Conservation (phyloP, 2,329 filamentous ascomycete genomes). For the Onygenales sp. region DNA sequence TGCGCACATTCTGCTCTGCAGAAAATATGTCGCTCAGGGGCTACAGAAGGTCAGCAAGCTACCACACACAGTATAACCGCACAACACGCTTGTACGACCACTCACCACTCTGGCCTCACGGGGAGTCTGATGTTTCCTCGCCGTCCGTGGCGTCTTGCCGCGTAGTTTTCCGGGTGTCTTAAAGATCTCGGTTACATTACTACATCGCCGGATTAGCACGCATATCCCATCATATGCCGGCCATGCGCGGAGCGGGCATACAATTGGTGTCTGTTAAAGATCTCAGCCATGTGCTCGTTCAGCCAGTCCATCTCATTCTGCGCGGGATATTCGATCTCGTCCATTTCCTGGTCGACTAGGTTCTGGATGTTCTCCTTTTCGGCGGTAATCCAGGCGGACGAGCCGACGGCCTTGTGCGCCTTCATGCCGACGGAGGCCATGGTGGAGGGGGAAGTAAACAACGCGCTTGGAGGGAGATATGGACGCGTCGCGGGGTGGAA, state of each 20-base stretch:
- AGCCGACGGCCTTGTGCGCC: conserved; percentile 56
- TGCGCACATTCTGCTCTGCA: conserved; percentile 27
- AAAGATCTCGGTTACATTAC: conserved; percentile 89
- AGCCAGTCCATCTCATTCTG: conserved; percentile 95
- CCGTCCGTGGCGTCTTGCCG: conserved; percentile 40
- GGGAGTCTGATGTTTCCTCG: conserved; percentile 24
- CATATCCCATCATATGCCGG: neutral
- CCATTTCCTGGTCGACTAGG: conserved; percentile 70
- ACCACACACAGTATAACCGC: neutral
- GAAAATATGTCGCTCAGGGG: conserved; percentile 41
- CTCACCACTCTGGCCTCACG: conserved; percentile 32
- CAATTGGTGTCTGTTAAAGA: conserved; percentile 81
- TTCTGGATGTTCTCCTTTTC: conserved; percentile 71
- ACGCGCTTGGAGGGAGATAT: conserved; percentile 11
- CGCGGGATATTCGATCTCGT: conserved; percentile 87
- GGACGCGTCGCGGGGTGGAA: neutral
- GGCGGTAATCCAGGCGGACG: conserved; percentile 71
- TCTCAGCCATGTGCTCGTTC: conserved; percentile 95
- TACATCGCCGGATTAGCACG: conserved; percentile 30
- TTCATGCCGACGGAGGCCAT: conserved; percentile 30
- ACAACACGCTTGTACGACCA: conserved; percentile 2
- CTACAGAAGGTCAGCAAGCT: conserved; percentile 18
- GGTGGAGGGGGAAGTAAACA: conserved; percentile 25
- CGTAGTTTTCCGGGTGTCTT: conserved; percentile 51
- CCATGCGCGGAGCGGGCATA: conserved; percentile 37